Base-by-base conservation (phyloP, 2,329 filamentous ascomycete species). In the Aureobasidium sp. region DNA sequence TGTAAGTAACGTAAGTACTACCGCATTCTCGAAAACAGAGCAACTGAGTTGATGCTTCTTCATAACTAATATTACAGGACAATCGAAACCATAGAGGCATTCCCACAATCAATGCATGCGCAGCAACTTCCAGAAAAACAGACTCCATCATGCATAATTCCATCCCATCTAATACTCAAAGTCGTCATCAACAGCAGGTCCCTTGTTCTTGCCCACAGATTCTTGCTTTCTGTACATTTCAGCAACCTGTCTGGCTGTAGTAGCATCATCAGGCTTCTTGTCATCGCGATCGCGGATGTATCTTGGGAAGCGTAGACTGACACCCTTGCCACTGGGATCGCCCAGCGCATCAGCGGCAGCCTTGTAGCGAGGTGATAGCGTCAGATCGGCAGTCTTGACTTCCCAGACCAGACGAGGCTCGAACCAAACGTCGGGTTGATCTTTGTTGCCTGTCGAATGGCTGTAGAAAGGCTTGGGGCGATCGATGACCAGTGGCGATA, bases 191-290 rank as follows among this genome's bases (percentile, higher is more conserved):
- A 92, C 92, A 52, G 87, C 82, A 4, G 90, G 90, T 0, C 88
- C 89, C 78, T 96, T 96, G 63, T 80, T 91, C 81, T 94, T 95
- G 13, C 84, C 79, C 56, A 96, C 90, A 68, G 88, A 90, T 79
- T 97, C 93, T 79, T 99, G 94, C 77, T 90, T 92, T 67, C 87
- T 82, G 77, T 97, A 99, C 93, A 99, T 96, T 75, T 97, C 94
- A 0, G 92, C 92, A 55, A 99, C 89, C 76, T 94, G 90, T 56
- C 87, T 81, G 65, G 87, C 90, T 37, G 82, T 88, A 43, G 92
- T 97, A 15, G 94, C 94, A 77, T 93, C 83, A 65, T 96, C 92
- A 0, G 91, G 86, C 78, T 96, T 97, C 83, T 99, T 99, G 73
- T 99, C 94, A 64, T 97, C 93, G 64, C 94, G 83, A 44, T 90